These are phyloP conservation scores for Geosmithia flava DNA, from an alignment of 2,329 filamentous ascomycete genomes.

Conservation along the genomic window DNA sequence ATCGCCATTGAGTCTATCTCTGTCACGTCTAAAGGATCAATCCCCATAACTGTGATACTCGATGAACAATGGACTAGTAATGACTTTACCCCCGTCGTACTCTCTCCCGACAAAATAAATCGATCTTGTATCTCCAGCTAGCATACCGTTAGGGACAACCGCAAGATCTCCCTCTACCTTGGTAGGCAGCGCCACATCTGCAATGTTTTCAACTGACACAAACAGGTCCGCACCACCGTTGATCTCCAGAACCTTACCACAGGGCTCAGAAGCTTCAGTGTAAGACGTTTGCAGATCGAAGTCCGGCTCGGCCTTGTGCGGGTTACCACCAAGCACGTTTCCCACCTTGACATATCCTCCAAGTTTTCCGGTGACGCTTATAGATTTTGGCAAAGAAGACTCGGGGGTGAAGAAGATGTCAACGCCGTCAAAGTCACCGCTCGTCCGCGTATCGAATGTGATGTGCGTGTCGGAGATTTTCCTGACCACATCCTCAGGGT, in stretches of 20 bases:
- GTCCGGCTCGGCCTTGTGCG: constrained; percentile 13
- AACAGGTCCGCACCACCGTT: constrained; percentile 13
- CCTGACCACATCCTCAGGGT: constrained; percentile 8
- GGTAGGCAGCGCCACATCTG: constrained; percentile 8
- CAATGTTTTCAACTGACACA: constrained; percentile 8
- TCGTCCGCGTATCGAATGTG: constrained; percentile 12
- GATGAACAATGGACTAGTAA: background rate
- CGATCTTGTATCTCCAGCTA: background rate
- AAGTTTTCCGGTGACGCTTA: constrained; percentile 11
- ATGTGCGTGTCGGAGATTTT: constrained; percentile 6
- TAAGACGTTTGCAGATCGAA: constrained; percentile 7
- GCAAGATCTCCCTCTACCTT: constrained; percentile 8
- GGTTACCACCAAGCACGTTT: constrained; percentile 11
- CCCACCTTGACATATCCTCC: constrained; percentile 18
- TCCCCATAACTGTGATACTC: too few relatives aligned
- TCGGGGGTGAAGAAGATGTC: constrained; percentile 7
- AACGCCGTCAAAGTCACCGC: constrained; percentile 16
- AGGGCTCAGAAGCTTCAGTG: background rate
- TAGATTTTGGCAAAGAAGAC: constrained; percentile 1
- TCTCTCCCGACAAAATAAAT: background rate
- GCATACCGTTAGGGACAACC: background rate
- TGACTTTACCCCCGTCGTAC: background rate
- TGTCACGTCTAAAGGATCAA: too few relatives aligned
- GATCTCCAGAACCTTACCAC: constrained; percentile 8
- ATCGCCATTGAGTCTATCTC: too few relatives aligned